Evolutionary conservation across 306 rosid species (phyloP), one percentile per base, ranked within the genome.

Genomic region (Gastrolobium bilobum): DNA sequence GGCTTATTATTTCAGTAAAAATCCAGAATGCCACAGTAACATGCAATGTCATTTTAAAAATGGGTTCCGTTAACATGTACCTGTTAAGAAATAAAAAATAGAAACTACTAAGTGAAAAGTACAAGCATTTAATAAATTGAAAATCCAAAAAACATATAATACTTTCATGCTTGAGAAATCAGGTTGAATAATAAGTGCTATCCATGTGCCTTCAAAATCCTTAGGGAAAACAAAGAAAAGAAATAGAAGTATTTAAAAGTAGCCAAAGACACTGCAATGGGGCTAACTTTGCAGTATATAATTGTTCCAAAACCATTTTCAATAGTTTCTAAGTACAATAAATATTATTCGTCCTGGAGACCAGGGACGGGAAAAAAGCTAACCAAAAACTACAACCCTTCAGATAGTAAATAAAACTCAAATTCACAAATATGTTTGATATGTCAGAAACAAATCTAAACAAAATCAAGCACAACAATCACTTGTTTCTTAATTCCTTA

Each of bases 381-480:
- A 34, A 33, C 20, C 39, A 61, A 62, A 75, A 33, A 26, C 63
- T 62, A 13, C 64, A 37, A 63, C 31, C 29, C 9, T 13, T 38
- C 3, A 13, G 57, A 30, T 31, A 62, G 59, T 48, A 43, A 39
- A 20, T 51, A 26, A 63, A 63, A 76, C 39, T 63, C 62, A 39
- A 37, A 42, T 15, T 44, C 34, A 44, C 13, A 57, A 66, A 33
- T 53, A 20, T 43, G 14, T 44, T 11, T 35, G 46, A 33, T 7
- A 30, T 73, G 78, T 73, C 30, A 54, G 40, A 56, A 40, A 56
- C 30, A 40, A 73, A 5, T 58, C 4, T 47, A 34, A 20, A 38
- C 67, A 67, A 43, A 29, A 11, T 26, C 4, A 64, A 35, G 54
- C 38, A 14, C 29, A 7, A 8, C 15, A 74, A 37, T 14, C 38